Evolutionary conservation across 2,329 filamentous ascomycete species (phyloP), one percentile per base, ranked within the genome.

Genomic region (Ascochyta fabae): DNA sequence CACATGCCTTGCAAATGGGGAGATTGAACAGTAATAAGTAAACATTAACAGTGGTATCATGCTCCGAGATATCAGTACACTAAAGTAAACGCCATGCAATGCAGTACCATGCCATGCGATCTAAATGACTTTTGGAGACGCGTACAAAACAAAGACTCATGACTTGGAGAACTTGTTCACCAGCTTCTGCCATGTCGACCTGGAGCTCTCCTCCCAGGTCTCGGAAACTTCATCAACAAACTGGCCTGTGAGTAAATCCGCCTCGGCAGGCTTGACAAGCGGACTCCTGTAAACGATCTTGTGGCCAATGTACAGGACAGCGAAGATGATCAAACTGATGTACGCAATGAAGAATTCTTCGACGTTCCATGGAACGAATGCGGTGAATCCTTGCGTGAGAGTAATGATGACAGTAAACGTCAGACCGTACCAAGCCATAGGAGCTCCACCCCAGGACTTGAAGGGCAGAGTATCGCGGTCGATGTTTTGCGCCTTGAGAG

Each of bases 261-360:
- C 78, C 15, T 80, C 76, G 5, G 58, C 57, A 3, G 78, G 64
- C 8, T 71, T 73, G 58, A 81, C 68, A 41, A 80, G 76, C 33
- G 69, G 69, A 42, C 71, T 74, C 52, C 73, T 66, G 22, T 69
- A 73, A 1, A 69, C 48, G 22, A 73, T 24, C 62, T 75, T 94
- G 78, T 89, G 88, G 3, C 81, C 84, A 12, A 84, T 6, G 65
- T 88, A 90, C 0, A 89, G 77, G 0, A 78, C 73, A 2, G 58
- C 66, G 58, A 77, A 77, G 5, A 77, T 64, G 40, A 77, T 75
- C 49, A 77, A 48, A 54, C 72, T 75, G 57, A 77, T 63, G 57
- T 77, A 77, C 1, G 70, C 67, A 39, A 77, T 72, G 59, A 77
- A 77, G 59, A 77, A 77, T 16, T 69, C 53, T 47, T 70, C 59